A percentile compares a stretch with the other conserved stretches of the same genome.
Evolutionary conservation across 768 basidiomycete genomes (phyloP).

Genomic region (Chlorophyllum brunneum): DNA sequence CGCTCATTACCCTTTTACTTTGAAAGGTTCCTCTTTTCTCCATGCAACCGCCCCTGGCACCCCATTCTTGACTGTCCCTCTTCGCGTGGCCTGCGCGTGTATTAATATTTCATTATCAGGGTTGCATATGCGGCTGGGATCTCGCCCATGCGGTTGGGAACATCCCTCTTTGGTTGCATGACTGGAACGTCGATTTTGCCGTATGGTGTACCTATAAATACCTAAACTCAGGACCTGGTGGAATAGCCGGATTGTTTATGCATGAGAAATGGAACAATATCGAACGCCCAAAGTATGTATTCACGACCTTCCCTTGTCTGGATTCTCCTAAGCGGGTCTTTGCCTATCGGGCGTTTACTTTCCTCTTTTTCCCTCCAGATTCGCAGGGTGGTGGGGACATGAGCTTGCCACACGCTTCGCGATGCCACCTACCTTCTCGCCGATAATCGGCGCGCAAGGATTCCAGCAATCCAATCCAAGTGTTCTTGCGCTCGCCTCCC

Average conservation of each 20-base stretch:
- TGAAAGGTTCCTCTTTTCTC: background rate
- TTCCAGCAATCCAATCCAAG: conserved; percentile 97
- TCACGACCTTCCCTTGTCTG: conserved; percentile 2
- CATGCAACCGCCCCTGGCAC: background rate
- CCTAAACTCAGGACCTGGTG: conserved; percentile 93
- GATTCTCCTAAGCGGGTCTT: background rate
- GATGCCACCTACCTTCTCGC: conserved; percentile 82
- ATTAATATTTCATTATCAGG: conserved; percentile 42
- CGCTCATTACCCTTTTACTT: background rate
- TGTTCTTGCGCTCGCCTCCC: conserved; percentile 70
- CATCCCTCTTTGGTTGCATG: conserved; percentile 82
- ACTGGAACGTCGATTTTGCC: conserved; percentile 96
- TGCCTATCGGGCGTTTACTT: conserved; percentile 13
- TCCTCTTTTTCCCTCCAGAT: conserved; percentile 40
- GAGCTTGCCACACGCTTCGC: conserved; percentile 81
- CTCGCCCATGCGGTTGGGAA: conserved; percentile 96
- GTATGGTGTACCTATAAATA: conserved; percentile 99
- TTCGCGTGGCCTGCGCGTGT: conserved; percentile 15
- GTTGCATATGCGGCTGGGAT: conserved; percentile 94
- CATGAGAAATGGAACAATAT: conserved; percentile 76
- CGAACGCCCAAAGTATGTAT: conserved; percentile 58
- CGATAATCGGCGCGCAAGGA: conserved; percentile 87
- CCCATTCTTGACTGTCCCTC: conserved; percentile 1
- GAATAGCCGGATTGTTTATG: conserved; percentile 91
- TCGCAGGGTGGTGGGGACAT: conserved; percentile 99